Evolutionary conservation across 176 grass and related monocot species (phyloP).

Genomic region (Phoenix dactylifera): DNA sequence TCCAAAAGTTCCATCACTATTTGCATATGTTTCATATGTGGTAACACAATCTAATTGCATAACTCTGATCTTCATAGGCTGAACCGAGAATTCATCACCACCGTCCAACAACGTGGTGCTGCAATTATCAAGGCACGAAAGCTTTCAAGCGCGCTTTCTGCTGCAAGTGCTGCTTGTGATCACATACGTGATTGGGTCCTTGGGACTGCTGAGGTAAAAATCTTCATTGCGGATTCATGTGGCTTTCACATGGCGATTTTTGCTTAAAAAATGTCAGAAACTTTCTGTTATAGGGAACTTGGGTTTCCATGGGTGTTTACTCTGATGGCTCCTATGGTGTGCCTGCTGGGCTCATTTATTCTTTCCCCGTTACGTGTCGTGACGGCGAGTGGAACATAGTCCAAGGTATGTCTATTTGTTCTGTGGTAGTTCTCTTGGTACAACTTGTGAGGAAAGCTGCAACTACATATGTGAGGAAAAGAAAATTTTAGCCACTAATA

Average conservation of each 20-base stretch:
- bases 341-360: slow-evolving; percentile 87
- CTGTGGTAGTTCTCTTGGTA: too few relatives aligned
- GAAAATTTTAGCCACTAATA: too few relatives aligned
- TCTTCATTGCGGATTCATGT: too few relatives aligned
- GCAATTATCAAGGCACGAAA: slow-evolving; percentile 95
- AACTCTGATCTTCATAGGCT: slow-evolving; percentile 34
- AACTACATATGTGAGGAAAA: too few relatives aligned
- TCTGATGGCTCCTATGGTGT: slow-evolving; percentile 92
- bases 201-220: slow-evolving; percentile 68
- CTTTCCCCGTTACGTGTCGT: slow-evolving; percentile 77
- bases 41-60: too few relatives aligned
- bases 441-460: too few relatives aligned
- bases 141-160: slow-evolving; percentile 91
- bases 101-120: slow-evolving; percentile 87
- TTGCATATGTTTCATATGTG: too few relatives aligned
- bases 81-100: slow-evolving; percentile 61
- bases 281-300: slow-evolving; percentile 47
- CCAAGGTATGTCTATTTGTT: slow-evolving; percentile 43
- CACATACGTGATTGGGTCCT: slow-evolving; percentile 97
- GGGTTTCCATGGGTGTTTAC: slow-evolving; percentile 94
- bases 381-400: slow-evolving; percentile 81
- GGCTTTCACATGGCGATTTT: too few relatives aligned
- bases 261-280: too few relatives aligned
- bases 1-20: too few relatives aligned
- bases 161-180: slow-evolving; percentile 94